Evolutionary conservation across 768 basidiomycete genomes (phyloP).

Genomic region (Clathrus columnatus): DNA sequence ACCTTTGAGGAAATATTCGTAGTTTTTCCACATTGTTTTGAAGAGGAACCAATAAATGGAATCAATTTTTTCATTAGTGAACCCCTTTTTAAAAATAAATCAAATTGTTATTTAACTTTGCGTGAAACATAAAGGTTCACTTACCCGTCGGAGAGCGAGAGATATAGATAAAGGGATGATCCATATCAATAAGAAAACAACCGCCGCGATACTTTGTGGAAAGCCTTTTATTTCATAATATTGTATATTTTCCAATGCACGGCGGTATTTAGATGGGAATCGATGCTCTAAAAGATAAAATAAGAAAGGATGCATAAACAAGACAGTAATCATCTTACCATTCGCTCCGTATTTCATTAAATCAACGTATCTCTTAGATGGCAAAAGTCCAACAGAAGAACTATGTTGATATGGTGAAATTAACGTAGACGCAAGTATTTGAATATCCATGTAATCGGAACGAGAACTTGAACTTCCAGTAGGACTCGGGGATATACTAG

Average conservation of each 20-base stretch:
- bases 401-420: not conserved
- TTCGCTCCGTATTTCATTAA: not conserved
- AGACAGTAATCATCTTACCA: not conserved
- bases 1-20: too few relatives aligned
- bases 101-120: too few relatives aligned
- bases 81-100: too few relatives aligned
- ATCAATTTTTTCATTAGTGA: too few relatives aligned
- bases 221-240: not conserved
- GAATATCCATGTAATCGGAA: not conserved
- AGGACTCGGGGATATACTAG: not conserved
- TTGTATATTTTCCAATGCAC: not conserved
- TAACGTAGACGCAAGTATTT: slow-evolving; percentile 3
- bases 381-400: not conserved
- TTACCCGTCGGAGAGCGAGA: not conserved
- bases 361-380: slow-evolving; percentile 4
- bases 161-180: not conserved
- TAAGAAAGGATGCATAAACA: not conserved
- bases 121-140: too few relatives aligned
- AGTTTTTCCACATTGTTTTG: too few relatives aligned
- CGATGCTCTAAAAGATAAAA: not conserved
- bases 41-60: too few relatives aligned
- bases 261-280: not conserved
- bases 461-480: not conserved
- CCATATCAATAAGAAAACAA: slow-evolving; percentile 2
- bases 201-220: not conserved